These are phyloP conservation scores for Penicillium sp. DNA, from an alignment of 2,329 filamentous ascomycete species.

Conservation along the genomic window DNA sequence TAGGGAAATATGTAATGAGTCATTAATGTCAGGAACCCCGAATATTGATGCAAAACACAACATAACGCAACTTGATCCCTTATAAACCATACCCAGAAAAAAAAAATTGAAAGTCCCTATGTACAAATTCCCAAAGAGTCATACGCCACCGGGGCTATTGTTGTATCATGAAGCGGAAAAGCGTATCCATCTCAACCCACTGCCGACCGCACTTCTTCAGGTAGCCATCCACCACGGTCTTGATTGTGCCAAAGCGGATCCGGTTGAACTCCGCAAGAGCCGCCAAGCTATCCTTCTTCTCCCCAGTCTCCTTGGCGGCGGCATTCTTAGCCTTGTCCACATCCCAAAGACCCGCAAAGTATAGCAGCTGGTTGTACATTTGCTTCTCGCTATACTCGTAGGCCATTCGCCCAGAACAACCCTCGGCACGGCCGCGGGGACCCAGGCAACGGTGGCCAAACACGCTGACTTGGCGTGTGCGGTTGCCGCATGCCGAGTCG, in stretches of 20 bases:
- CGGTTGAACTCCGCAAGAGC: slow-evolving; percentile 82
- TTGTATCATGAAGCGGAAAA: slow-evolving; percentile 68
- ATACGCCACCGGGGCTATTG: slow-evolving; percentile 34
- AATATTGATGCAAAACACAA: neutral
- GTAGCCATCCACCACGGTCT: slow-evolving; percentile 77
- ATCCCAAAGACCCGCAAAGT: slow-evolving; percentile 83
- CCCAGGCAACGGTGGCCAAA: slow-evolving; percentile 90
- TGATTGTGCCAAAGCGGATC: slow-evolving; percentile 73
- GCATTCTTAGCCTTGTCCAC: slow-evolving; percentile 74
- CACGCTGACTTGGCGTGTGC: slow-evolving; percentile 89
- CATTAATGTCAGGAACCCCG: neutral
- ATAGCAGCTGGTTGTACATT: slow-evolving; percentile 92
- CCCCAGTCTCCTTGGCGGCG: slow-evolving; percentile 54
- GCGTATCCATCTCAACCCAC: slow-evolving; percentile 90
- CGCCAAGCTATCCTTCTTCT: slow-evolving; percentile 67
- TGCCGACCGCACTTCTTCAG: slow-evolving; percentile 86
- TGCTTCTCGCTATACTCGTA: slow-evolving; percentile 88
- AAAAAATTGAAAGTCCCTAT: slow-evolving; percentile 20
- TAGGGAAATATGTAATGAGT: neutral
- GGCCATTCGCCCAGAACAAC: slow-evolving; percentile 83
- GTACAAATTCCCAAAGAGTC: slow-evolving; percentile 30
- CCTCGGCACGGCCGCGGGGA: slow-evolving; percentile 78
- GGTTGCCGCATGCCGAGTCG: slow-evolving; percentile 81
- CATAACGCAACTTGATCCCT: slow-evolving; percentile 21
- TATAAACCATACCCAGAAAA: slow-evolving; percentile 13